phyloP scores from a whole-genome alignment of 2,329 filamentous ascomycete species.

The Microdochium nivale region DNA sequence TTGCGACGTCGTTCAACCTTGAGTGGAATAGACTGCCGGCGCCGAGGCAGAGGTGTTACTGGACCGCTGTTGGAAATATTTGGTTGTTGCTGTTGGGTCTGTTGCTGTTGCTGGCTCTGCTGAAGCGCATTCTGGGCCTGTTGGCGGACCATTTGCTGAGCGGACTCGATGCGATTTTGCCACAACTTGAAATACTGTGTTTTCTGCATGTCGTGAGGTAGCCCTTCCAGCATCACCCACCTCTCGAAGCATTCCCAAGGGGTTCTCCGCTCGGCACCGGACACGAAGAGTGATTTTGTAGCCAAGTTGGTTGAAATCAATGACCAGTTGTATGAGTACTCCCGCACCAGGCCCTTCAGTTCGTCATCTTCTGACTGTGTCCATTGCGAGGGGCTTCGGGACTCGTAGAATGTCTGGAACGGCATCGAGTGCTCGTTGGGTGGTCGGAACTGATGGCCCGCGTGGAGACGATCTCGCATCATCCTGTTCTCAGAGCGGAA shows the following conservation, averaged over 20 bases:
- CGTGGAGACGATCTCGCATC: conserved; percentile 82
- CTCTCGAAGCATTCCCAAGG: conserved; percentile 99
- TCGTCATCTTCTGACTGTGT: conserved; percentile 85
- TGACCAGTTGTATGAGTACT: conserved; percentile 97
- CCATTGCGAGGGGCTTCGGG: conserved; percentile 82
- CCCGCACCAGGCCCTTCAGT: conserved; percentile 72
- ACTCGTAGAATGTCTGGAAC: conserved; percentile 82
- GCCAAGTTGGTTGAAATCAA: conserved; percentile 77
- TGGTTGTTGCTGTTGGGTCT: conserved; percentile 24
- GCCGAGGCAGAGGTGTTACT: conserved; percentile 43
- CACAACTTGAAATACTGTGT: conserved; percentile 85
- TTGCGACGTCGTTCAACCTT: conserved; percentile 81
- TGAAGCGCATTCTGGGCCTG: conserved; percentile 40
- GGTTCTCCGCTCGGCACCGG: conserved; percentile 80
- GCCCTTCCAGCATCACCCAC: conserved; percentile 85
- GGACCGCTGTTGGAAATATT: conserved; percentile 28
- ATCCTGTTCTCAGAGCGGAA: conserved; percentile 86
- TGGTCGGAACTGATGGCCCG: conserved; percentile 85
- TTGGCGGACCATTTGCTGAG: conserved; percentile 44
- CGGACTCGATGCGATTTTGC: conserved; percentile 50
- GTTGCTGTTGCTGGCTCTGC: conserved; percentile 19
- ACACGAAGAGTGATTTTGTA: conserved; percentile 67
- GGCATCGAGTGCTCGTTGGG: conserved; percentile 92
- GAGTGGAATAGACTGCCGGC: conserved; percentile 69
- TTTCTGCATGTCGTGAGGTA: conserved; percentile 89